Conservation (phyloP, 345 rosid genomes). For the Cochlearia excelsa region DNA sequence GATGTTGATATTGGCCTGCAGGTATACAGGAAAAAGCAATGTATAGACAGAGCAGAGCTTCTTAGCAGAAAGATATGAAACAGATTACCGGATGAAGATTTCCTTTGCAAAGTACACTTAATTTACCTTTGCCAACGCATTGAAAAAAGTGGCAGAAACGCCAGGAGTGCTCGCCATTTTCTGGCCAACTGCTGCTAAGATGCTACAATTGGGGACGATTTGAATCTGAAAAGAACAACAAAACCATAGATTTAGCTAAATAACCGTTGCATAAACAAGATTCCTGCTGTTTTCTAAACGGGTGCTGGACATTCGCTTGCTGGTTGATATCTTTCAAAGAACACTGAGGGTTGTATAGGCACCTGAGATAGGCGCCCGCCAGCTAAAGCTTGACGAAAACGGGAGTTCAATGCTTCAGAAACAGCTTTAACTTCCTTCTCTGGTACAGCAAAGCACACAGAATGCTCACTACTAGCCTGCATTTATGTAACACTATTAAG, state of each 20-base stretch:
- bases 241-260: constrained; percentile 29
- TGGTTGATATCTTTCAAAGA: constrained; percentile 8
- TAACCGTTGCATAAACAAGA: neutral
- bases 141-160: constrained; percentile 83
- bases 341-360: constrained; percentile 14
- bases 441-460: constrained; percentile 98
- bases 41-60: constrained; percentile 18
- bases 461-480: constrained; percentile 99
- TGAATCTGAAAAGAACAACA: constrained; percentile 55
- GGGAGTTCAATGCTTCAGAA: constrained; percentile 75
- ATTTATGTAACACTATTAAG: constrained; percentile 33
- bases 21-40: constrained; percentile 7
- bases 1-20: constrained; percentile 88
- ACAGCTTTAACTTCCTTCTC: constrained; percentile 95
- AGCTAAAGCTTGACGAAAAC: constrained; percentile 77
- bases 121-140: constrained; percentile 87
- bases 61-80: neutral
- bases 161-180: constrained; percentile 99
- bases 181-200: constrained; percentile 96
- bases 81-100: neutral
- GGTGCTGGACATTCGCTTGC: neutral
- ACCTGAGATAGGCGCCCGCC: constrained; percentile 99
- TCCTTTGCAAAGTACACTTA: constrained; percentile 14
- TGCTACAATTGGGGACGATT: constrained; percentile 82
- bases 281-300: neutral